phyloP scores from a whole-genome alignment of 768 basidiomycete species.

The Suillus subalutaceus region DNA sequence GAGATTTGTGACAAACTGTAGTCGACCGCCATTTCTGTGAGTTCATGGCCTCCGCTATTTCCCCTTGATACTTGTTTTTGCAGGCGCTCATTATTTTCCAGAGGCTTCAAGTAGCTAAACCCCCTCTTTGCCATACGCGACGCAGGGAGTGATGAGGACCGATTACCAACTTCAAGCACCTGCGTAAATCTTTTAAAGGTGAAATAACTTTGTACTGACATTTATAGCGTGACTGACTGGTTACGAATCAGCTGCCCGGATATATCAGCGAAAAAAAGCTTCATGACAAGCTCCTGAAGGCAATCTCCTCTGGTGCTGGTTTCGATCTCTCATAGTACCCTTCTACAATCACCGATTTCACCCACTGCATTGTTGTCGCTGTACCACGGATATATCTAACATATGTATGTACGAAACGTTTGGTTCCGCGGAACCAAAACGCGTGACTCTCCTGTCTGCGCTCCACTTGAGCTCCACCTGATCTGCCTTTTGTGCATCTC shows the following conservation, averaged over 20 bases:
- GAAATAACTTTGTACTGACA: slow-evolving; percentile 11
- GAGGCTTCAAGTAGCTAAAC: slow-evolving; percentile 83
- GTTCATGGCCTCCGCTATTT: slow-evolving; percentile 29
- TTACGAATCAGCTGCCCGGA: slow-evolving; percentile 56
- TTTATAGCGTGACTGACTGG: slow-evolving; percentile 9
- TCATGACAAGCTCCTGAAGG: slow-evolving; percentile 77
- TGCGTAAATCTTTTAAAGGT: slow-evolving; percentile 95
- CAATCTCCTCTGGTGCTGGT: slow-evolving; percentile 85
- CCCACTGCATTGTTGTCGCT: background rate
- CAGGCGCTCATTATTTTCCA: slow-evolving; percentile 25
- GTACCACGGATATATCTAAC: slow-evolving; percentile 11
- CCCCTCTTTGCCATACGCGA: slow-evolving; percentile 91
- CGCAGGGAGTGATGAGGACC: slow-evolving; percentile 68
- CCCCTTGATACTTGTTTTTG: background rate
- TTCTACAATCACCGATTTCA: background rate
- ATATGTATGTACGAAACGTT: too few relatives aligned
- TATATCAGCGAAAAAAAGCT: slow-evolving; percentile 68
- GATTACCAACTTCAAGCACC: slow-evolving; percentile 79
- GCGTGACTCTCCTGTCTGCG: too few relatives aligned
- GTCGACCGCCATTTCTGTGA: slow-evolving; percentile 83
- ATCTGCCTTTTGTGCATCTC: too few relatives aligned
- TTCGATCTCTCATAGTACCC: slow-evolving; percentile 83
- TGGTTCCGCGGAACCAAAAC: too few relatives aligned
- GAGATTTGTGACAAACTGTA: slow-evolving; percentile 92
- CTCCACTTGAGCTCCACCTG: too few relatives aligned